These are phyloP conservation scores for Tylopilus sp. DNA, from an alignment of 768 basidiomycete genomes.

Conservation along the genomic window DNA sequence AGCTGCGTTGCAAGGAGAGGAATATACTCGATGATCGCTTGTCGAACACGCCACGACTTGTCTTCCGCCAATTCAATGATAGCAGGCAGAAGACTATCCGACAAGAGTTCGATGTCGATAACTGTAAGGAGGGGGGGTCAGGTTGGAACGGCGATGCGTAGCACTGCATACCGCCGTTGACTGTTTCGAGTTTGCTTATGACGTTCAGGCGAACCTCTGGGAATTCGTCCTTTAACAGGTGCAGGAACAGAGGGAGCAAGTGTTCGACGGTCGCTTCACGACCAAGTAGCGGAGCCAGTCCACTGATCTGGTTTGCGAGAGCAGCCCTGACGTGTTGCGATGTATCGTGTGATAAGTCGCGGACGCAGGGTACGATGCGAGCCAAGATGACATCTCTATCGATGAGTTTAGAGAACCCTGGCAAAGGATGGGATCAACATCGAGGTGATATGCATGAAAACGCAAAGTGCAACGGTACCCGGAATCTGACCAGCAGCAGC, in stretches of 20 bases:
- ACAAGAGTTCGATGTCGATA: constrained; percentile 95
- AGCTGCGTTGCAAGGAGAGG: constrained; percentile 98
- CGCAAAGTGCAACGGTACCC: constrained; percentile 46
- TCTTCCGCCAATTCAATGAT: constrained; percentile 98
- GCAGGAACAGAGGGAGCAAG: constrained; percentile 93
- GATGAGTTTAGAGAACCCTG: constrained; percentile 92
- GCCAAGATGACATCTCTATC: constrained; percentile 93
- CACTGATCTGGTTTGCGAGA: constrained; percentile 92
- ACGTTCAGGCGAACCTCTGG: constrained; percentile 96
- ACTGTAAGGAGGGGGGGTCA: constrained; percentile 45
- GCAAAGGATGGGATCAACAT: constrained; percentile 8
- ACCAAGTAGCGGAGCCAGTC: constrained; percentile 90
- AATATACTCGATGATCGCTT: constrained; percentile 99
- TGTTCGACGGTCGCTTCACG: constrained; percentile 94
- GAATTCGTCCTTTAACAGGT: constrained; percentile 97
- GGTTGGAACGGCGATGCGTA: background rate
- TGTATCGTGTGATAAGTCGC: constrained; percentile 87
- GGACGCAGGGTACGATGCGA: constrained; percentile 91
- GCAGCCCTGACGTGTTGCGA: constrained; percentile 98
- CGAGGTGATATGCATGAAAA: background rate
- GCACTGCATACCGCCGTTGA: constrained; percentile 72
- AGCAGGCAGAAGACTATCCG: constrained; percentile 93
- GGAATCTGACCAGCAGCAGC: constrained; percentile 96
- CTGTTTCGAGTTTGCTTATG: constrained; percentile 96
- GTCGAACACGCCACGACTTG: constrained; percentile 99